Evolutionary conservation across 345 rosid genomes (phyloP).

Genomic region (Psidium guajava): DNA sequence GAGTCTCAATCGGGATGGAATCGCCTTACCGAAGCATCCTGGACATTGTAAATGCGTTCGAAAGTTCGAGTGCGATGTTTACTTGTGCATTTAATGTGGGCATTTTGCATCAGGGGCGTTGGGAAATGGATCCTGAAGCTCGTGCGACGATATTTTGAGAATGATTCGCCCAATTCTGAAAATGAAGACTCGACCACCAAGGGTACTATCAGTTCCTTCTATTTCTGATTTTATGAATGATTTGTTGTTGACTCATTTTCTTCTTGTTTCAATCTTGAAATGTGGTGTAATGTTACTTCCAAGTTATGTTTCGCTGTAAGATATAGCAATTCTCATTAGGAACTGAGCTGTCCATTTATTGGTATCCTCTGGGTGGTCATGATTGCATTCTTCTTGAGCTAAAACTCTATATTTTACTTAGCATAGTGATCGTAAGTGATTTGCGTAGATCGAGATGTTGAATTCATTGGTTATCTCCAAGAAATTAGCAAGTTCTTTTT

Average conservation of each 20-base stretch:
- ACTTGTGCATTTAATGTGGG: not conserved
- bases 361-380: not conserved
- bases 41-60: not conserved
- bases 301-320: not conserved
- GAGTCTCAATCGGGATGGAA: not conserved
- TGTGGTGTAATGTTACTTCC: not conserved
- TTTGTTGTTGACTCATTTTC: not conserved
- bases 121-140: constrained; percentile 81
- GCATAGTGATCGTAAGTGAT: not conserved
- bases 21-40: not conserved
- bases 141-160: constrained; percentile 51
- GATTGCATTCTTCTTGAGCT: not conserved
- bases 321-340: not conserved
- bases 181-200: constrained; percentile 34
- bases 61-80: not conserved
- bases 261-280: not conserved
- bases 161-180: constrained; percentile 32
- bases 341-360: not conserved
- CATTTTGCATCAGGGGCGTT: constrained; percentile 51
- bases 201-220: constrained; percentile 15
- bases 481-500: not conserved
- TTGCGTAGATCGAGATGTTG: not conserved
- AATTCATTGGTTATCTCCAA: not conserved
- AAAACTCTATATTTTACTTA: not conserved
- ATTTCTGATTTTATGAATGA: not conserved